Base-by-base conservation (phyloP, 768 basidiomycete genomes). In the Hygrocybe coccinea region DNA sequence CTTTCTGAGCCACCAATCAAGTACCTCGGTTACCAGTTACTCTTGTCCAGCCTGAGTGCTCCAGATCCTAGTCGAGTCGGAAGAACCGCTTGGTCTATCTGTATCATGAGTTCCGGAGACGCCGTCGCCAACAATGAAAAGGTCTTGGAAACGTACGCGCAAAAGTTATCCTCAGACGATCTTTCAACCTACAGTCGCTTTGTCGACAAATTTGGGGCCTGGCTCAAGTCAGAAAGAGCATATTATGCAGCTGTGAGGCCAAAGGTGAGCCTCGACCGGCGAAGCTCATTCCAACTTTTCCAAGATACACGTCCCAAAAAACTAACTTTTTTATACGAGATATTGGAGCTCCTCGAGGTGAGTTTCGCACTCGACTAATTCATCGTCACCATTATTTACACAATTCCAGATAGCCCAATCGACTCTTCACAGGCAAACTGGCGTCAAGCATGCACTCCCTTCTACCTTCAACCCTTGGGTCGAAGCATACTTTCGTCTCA, bases 201-300 rank as follows among this genome's bases (percentile, higher is more conserved):
- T 50, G 64, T 74, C 5, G 61, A 62, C 15, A 81, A 75, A 62
- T 65, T 83, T 17, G 65, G 70, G 1, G 5, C n/a, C 2, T 84
- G 80, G 80, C 62, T 82, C 39, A 47, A 62, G 22, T 74, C 76
- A 50, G 69, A 73, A 39, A 76, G 75, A 59, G 82, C 82, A 1
- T 84, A 84, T 60, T 84, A 84, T 61, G 46, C 64, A 1, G 69
- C 58, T 33, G 82, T 80, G 41, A 74, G 79, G 35, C 74, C 72
- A 44, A 74, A 78, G 68, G 83, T 81, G 56, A 57, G 70, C 62
- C 7, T 47, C 4, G 7, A 6, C 39, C 22, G n/a, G n/a, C 5
- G 4, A 6, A 15, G 46, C 3, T 37, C 55, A n/a, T 4, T 59
- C 11, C 37, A 21, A 24, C 25, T 12, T 17, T 10, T 15, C 60